phyloP scores from a whole-genome alignment of 345 rosid genomes.

The Litchi chinensis region DNA sequence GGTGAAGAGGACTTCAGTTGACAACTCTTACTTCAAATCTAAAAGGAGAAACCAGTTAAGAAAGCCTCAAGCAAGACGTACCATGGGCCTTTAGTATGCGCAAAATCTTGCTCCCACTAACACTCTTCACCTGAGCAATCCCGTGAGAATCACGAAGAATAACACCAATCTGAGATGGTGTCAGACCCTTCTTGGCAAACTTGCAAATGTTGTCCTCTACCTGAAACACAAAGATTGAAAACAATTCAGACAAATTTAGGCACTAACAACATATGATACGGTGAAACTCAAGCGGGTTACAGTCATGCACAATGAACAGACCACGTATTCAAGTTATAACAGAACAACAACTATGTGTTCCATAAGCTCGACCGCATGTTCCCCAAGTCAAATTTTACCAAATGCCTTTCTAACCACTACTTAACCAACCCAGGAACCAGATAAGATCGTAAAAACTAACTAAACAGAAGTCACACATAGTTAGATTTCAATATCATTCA shows the following conservation, averaged over 20 bases:
- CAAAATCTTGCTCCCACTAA: constrained; percentile 69
- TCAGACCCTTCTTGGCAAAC: constrained; percentile 76
- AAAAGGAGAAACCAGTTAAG: neutral
- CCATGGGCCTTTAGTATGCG: constrained; percentile 65
- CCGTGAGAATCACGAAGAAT: constrained; percentile 75
- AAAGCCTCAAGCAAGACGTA: neutral
- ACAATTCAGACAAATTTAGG: neutral
- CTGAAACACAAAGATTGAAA: constrained; percentile 16
- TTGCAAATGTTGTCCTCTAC: constrained; percentile 71
- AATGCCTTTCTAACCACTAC: neutral
- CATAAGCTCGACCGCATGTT: neutral
- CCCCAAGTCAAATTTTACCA: neutral
- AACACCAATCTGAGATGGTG: constrained; percentile 78
- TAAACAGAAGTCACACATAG: neutral
- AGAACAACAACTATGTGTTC: neutral
- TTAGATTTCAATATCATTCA: neutral
- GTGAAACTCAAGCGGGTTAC: too few relatives aligned
- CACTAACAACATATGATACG: too few relatives aligned
- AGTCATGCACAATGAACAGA: neutral
- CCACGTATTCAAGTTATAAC: neutral
- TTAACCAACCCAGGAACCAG: neutral
- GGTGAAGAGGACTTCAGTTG: neutral
- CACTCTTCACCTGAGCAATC: constrained; percentile 67
- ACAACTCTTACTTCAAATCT: neutral
- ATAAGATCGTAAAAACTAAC: neutral